phyloP scores from a whole-genome alignment of 2,329 filamentous ascomycete genomes.

The Arachnopeziza araneosa region DNA sequence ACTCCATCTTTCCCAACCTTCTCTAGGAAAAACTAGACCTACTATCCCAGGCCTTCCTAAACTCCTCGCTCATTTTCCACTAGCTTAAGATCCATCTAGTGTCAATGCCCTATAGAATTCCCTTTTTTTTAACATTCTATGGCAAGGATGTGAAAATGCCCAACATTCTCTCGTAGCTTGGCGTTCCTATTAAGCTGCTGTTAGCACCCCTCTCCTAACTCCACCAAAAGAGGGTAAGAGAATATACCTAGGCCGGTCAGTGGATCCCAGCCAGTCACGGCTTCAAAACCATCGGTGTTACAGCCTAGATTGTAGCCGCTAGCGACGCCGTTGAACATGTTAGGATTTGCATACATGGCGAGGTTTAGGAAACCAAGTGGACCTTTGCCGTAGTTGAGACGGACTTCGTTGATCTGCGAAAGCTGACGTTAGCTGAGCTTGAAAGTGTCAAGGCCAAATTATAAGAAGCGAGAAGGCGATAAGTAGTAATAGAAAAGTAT shows the following conservation, averaged over 20 bases:
- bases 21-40: not conserved
- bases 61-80: not conserved
- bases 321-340: slow-evolving; percentile 29
- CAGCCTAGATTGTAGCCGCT: slow-evolving; percentile 28
- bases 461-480: not conserved
- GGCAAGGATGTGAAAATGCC: not conserved
- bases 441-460: not conserved
- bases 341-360: slow-evolving; percentile 40
- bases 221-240: not conserved
- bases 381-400: not conserved
- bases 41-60: not conserved
- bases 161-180: not conserved
- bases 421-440: not conserved
- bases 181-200: not conserved
- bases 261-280: slow-evolving; percentile 36
- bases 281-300: slow-evolving; percentile 19
- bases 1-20: too few species aligned
- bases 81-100: not conserved
- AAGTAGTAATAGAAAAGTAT: too few species aligned
- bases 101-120: not conserved
- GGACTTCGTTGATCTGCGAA: not conserved
- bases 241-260: slow-evolving; percentile 38
- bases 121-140: not conserved
- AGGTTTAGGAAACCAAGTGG: slow-evolving; percentile 48
- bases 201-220: not conserved